Base-by-base conservation (phyloP, 148 eudicot species). In the Cornus suecica region DNA sequence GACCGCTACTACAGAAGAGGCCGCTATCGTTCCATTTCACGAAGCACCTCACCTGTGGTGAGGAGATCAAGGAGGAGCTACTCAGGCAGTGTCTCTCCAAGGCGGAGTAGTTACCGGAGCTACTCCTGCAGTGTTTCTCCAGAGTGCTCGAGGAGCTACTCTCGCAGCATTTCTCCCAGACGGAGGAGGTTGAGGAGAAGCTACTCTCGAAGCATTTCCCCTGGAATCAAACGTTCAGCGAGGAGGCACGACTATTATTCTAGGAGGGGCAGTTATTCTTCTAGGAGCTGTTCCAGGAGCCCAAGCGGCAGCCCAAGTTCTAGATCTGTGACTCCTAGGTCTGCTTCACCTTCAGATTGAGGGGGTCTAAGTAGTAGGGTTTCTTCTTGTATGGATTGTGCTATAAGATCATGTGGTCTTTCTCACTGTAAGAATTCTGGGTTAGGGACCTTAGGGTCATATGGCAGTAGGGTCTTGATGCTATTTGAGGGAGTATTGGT, bases 61-160 rank as follows among this genome's bases (percentile, higher is more conserved):
- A 66, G 83, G 51, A 82, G 82, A 41, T 65, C 37, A 4, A 65
- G 78, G 41, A 80, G 86, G 58, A 78, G 87, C 76, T 61, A 27
- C 29, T 81, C 79, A 1, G 71, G 68, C 1, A 84, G 84, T 32
- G 77, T 76, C 32, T 81, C 87, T 8, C 87, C 84, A 0, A 58
- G 72, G 67, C 65, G 73, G 4, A 76, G 80, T 32, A 79, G 81
- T 3, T 69, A 77, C 31, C 79, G 90, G 64, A 86, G 87, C 73
- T 51, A 73, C 14, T 86, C 89, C 2, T 79, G 79, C 11, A 86
- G 91, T 76, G 76, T 80, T 66, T 87, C 90, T 0, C 88, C 93
- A 70, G 78, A 85, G 64, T 52, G 76, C 65, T 86, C 85, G 8
- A 89, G 93, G 75, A 90, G 90, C 62, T 78, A 86, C 42, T 89